phyloP scores from a whole-genome alignment of 805 yeast species.

The Pichia phayaonensis region DNA sequence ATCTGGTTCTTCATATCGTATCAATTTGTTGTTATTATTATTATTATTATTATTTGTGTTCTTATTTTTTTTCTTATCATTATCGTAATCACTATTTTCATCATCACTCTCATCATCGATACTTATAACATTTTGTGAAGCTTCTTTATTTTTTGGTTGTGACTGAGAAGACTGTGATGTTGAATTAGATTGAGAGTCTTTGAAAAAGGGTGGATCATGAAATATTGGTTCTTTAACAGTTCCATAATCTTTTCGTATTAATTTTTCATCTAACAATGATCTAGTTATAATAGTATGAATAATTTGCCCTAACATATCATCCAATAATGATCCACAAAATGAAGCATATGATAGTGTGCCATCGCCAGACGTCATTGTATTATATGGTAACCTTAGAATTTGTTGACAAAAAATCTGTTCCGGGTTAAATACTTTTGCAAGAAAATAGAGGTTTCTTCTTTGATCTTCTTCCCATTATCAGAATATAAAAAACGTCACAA shows the following conservation, averaged over 20 bases:
- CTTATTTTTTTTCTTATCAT: not conserved
- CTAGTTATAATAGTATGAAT: conserved; percentile 27
- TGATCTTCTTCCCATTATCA: not conserved
- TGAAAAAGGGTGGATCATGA: conserved; percentile 13
- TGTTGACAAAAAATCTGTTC: not conserved
- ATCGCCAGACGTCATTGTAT: conserved; percentile 11
- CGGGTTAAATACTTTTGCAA: too few species aligned
- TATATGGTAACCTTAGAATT: not conserved
- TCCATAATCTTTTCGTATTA: conserved; percentile 27
- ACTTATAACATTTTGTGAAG: not conserved
- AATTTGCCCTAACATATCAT: conserved; percentile 28
- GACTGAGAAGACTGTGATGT: not conserved
- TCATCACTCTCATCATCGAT: not conserved
- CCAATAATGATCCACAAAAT: conserved; percentile 24
- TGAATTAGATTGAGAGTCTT: not conserved
- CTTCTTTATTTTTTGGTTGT: not conserved
- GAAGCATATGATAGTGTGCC: conserved; percentile 23
- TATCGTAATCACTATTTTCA: not conserved
- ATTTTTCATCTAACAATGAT: conserved; percentile 25
- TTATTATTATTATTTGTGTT: not conserved
- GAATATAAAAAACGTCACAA: not conserved
- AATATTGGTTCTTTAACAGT: conserved; percentile 19
- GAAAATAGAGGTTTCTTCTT: not conserved
- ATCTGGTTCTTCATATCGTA: conserved; percentile 17
- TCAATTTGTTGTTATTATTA: not conserved